These are phyloP conservation scores for Candolleomyces aberdarensis DNA, from an alignment of 768 basidiomycete species.

Conservation along the genomic window DNA sequence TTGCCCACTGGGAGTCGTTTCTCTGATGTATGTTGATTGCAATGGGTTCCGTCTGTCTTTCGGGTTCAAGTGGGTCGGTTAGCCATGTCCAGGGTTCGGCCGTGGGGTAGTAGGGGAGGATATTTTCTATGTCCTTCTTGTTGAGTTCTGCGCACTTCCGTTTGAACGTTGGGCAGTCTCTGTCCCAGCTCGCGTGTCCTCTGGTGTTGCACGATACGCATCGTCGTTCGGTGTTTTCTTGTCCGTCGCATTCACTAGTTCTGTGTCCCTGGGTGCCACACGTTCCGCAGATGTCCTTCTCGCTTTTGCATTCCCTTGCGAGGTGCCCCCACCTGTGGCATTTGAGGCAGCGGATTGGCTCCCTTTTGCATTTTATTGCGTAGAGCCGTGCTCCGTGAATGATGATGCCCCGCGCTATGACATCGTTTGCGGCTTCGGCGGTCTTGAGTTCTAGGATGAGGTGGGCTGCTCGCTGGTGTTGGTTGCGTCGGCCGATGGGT, in stretches of 20 bases:
- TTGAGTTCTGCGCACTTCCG: constrained; percentile 12
- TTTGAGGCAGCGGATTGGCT: constrained; percentile 17
- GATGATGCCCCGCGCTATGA: constrained; percentile 6
- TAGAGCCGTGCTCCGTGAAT: constrained; percentile 1
- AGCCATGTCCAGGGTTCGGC: constrained; percentile 17
- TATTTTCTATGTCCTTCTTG: constrained; percentile 14
- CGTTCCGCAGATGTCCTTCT: constrained; percentile 12
- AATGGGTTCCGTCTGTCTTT: not conserved
- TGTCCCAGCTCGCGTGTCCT: constrained; percentile 12
- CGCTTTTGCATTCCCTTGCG: constrained; percentile 10
- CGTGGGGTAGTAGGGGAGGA: constrained; percentile 16
- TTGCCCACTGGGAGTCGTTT: not conserved
- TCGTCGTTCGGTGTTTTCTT: not conserved
- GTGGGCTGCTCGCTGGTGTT: constrained; percentile 9
- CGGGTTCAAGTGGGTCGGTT: not conserved
- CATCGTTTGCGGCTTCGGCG: constrained; percentile 13
- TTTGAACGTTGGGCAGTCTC: constrained; percentile 15
- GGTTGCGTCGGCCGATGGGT: not conserved
- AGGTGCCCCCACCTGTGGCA: constrained; percentile 20
- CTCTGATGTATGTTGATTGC: not conserved
- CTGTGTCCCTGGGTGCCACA: constrained; percentile 10
- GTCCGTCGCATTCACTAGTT: constrained; percentile 2
- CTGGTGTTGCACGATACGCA: not conserved
- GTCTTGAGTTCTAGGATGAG: constrained; percentile 6
- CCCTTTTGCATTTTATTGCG: constrained; percentile 12